phyloP scores from a whole-genome alignment of 306 rosid species.

The Sphenostylis stenocarpa region DNA sequence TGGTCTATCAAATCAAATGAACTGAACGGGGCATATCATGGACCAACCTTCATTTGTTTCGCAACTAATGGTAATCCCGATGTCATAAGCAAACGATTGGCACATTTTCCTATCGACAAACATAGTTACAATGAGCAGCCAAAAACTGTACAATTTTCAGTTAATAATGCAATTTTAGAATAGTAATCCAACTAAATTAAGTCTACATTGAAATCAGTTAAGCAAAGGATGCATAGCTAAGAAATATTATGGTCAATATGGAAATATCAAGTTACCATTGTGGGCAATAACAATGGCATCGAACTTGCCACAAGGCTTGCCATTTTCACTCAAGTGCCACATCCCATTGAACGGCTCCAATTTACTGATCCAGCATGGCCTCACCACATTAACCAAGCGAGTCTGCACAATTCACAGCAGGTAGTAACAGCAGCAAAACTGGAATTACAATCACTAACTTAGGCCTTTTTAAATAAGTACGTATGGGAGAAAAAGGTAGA shows the following conservation, averaged over 20 bases:
- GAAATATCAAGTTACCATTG: constrained; percentile 55
- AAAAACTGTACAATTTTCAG: constrained; percentile 1
- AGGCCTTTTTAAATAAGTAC: background rate
- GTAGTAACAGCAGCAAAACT: constrained; percentile 17
- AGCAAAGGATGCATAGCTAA: constrained; percentile 9
- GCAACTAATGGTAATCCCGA: constrained; percentile 85
- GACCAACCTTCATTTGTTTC: constrained; percentile 83
- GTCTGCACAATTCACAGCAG: constrained; percentile 55
- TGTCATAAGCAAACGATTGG: constrained; percentile 84
- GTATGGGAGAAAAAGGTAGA: too few species aligned
- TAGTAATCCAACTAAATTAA: background rate
- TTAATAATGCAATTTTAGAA: background rate
- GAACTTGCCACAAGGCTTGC: constrained; percentile 77
- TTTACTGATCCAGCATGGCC: constrained; percentile 92
- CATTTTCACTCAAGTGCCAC: constrained; percentile 96
- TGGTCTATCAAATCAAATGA: constrained; percentile 10
- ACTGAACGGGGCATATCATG: background rate
- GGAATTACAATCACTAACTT: background rate
- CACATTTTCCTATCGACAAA: constrained; percentile 76
- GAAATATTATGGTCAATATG: background rate
- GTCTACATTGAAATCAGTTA: background rate
- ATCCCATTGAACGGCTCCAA: constrained; percentile 90
- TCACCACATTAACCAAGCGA: constrained; percentile 62
- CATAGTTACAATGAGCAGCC: constrained; percentile 24
- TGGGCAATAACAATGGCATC: constrained; percentile 93